Conservation (phyloP, 2,329 filamentous ascomycete genomes). For the Cladosporium sp. region DNA sequence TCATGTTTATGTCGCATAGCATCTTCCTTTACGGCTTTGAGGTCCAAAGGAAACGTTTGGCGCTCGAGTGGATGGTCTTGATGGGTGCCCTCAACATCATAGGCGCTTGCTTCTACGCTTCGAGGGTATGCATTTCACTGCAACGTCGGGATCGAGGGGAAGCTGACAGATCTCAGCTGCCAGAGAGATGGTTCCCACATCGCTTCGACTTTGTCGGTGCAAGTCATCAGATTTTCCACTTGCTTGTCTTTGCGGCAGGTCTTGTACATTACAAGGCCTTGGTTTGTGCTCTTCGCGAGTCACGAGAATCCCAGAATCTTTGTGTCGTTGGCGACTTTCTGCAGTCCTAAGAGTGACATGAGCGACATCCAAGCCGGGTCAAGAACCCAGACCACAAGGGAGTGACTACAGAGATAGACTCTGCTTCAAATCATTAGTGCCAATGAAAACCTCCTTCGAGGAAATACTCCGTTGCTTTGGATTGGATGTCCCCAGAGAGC, state of each 20-base stretch:
- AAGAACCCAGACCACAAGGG: too few relatives aligned
- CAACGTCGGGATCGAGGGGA: neutral
- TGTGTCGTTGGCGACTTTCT: neutral
- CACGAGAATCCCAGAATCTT: neutral
- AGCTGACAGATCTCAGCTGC: slow-evolving; percentile 17
- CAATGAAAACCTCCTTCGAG: too few relatives aligned
- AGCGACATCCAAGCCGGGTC: too few relatives aligned
- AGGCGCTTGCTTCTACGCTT: slow-evolving; percentile 21
- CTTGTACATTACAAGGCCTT: slow-evolving; percentile 24
- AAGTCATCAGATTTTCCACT: slow-evolving; percentile 26
- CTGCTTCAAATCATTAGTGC: too few relatives aligned
- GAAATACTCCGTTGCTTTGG: too few relatives aligned
- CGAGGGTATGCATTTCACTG: slow-evolving; percentile 17
- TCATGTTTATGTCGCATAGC: slow-evolving; percentile 23
- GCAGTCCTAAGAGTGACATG: too few relatives aligned
- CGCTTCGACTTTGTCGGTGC: slow-evolving; percentile 25
- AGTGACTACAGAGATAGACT: too few relatives aligned
- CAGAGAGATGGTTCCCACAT: slow-evolving; percentile 21
- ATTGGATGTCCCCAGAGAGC: too few relatives aligned
- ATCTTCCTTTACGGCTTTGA: slow-evolving; percentile 22
- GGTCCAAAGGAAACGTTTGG: slow-evolving; percentile 19
- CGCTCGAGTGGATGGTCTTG: slow-evolving; percentile 23
- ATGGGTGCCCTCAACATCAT: slow-evolving; percentile 22
- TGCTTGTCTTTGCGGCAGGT: slow-evolving; percentile 22
- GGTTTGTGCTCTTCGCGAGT: slow-evolving; percentile 14